These are phyloP conservation scores for Verbascum thapsus DNA, from an alignment of 257 asterid species.

Conservation along the genomic window DNA sequence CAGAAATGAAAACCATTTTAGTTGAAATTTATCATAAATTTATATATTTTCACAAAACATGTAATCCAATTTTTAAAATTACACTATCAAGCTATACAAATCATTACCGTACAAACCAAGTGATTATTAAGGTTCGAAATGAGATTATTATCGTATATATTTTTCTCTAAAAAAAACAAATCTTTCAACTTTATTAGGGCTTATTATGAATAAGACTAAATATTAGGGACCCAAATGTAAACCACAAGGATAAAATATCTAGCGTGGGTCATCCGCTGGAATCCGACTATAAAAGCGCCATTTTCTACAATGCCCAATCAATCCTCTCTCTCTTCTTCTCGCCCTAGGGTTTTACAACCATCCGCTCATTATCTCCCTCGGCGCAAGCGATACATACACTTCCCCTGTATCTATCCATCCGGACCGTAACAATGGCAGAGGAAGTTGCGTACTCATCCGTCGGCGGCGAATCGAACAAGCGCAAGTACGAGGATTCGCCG, in stretches of 20 bases:
- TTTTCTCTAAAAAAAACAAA: too few relatives aligned
- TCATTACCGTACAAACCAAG: too few relatives aligned
- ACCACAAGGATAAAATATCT: conserved; percentile 2
- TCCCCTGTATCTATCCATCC: not conserved
- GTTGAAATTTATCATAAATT: too few relatives aligned
- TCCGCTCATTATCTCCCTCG: not conserved
- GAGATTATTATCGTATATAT: too few relatives aligned
- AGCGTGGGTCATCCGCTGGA: conserved; percentile 16
- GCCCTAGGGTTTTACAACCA: conserved; percentile 45
- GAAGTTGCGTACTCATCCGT: conserved; percentile 54
- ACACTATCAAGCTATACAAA: too few relatives aligned
- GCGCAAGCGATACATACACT: not conserved
- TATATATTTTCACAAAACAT: too few relatives aligned
- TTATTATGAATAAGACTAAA: not conserved
- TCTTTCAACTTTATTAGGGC: not conserved
- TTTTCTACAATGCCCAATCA: not conserved
- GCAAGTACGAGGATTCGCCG: conserved; percentile 72
- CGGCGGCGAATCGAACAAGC: conserved; percentile 49
- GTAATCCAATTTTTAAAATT: too few relatives aligned
- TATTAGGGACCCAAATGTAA: not conserved
- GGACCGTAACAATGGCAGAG: conserved; percentile 54
- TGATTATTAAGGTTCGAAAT: too few relatives aligned
- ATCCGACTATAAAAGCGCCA: conserved; percentile 28
- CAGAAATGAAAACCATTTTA: too few relatives aligned
- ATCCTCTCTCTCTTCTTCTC: not conserved